Percentiles rank a stretch among this genome's conserved stretches.
Evolutionary conservation across 1,284 basidiomycete genomes (phyloP).

Genomic region (Apiotrichum mycotoxinovorans): DNA sequence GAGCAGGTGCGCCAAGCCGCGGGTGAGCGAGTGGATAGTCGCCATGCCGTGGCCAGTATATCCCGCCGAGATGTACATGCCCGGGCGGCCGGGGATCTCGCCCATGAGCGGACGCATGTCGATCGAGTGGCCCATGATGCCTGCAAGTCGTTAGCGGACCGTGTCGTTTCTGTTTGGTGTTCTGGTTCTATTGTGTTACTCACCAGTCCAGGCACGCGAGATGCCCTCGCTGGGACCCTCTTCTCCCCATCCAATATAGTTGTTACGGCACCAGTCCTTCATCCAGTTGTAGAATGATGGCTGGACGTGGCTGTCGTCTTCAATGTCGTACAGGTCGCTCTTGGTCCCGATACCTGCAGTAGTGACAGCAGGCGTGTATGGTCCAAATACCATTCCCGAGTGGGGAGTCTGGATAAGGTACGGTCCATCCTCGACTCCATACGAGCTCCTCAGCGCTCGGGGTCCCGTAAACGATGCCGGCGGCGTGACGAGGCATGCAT

Average conservation of each 20-base stretch:
- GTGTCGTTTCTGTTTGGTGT: too few relatives aligned
- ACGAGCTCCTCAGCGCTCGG: constrained; percentile 16
- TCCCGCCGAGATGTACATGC: constrained; percentile 21
- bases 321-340: constrained; percentile 16
- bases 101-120: constrained; percentile 31
- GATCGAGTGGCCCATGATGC: constrained; percentile 27
- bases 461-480: constrained; percentile 23
- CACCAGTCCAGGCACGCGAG: neutral
- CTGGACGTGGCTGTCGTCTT: constrained; percentile 20
- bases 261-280: constrained; percentile 1
- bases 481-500: constrained; percentile 26
- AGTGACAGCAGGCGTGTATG: constrained; percentile 7
- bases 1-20: constrained; percentile 20
- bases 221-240: neutral
- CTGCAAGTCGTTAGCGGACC: too few relatives aligned
- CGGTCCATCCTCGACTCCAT: constrained; percentile 24
- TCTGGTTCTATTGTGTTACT: constrained; percentile 15
- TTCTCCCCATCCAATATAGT: constrained; percentile 16
- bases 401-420: constrained; percentile 32
- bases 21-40: constrained; percentile 20
- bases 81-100: constrained; percentile 19
- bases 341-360: constrained; percentile 2
- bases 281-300: constrained; percentile 4
- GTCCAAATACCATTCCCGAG: constrained; percentile 26
- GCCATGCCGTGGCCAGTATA: constrained; percentile 30